Percentiles rank a stretch among this genome's conserved stretches.
Conservation (phyloP, 2,329 filamentous ascomycete species). For the Dactylellina leptospora region DNA sequence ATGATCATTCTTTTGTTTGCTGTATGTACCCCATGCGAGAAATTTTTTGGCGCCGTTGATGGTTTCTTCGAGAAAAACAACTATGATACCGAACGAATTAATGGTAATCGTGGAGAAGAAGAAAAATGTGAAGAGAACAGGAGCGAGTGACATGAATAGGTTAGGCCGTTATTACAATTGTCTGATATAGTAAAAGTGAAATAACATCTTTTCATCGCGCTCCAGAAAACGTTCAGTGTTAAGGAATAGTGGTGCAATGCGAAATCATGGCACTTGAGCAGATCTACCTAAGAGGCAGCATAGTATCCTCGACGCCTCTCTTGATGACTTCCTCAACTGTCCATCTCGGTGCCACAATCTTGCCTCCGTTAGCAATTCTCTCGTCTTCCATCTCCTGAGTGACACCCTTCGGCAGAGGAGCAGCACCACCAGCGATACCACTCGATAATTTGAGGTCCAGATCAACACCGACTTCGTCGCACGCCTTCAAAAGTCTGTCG, state of each 20-base stretch:
- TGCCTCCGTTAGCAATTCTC: conserved; percentile 66
- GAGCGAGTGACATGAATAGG: conserved; percentile 25
- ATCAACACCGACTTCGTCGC: conserved; percentile 89
- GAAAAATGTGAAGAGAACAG: conserved; percentile 9
- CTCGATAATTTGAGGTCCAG: conserved; percentile 97
- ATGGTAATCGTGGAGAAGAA: neutral
- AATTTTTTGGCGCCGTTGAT: conserved; percentile 4
- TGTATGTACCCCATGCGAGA: conserved; percentile 8
- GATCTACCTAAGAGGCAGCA: conserved; percentile 72
- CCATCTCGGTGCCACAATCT: conserved; percentile 78
- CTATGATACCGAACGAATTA: neutral
- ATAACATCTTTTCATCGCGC: conserved; percentile 18
- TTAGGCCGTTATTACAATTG: conserved; percentile 41
- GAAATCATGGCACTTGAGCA: neutral
- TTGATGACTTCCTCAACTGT: conserved; percentile 76
- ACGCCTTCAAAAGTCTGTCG: conserved; percentile 85
- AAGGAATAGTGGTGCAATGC: neutral
- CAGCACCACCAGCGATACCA: conserved; percentile 86
- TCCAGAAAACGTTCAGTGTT: conserved; percentile 1
- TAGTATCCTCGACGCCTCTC: conserved; percentile 77
- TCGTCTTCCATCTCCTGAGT: conserved; percentile 76
- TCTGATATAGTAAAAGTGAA: conserved; percentile 11
- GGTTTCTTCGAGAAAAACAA: neutral
- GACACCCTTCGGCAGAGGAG: conserved; percentile 76
- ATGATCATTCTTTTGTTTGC: neutral